phyloP scores from a whole-genome alignment of 331 rosid species.

The Pyracantha coccinea region DNA sequence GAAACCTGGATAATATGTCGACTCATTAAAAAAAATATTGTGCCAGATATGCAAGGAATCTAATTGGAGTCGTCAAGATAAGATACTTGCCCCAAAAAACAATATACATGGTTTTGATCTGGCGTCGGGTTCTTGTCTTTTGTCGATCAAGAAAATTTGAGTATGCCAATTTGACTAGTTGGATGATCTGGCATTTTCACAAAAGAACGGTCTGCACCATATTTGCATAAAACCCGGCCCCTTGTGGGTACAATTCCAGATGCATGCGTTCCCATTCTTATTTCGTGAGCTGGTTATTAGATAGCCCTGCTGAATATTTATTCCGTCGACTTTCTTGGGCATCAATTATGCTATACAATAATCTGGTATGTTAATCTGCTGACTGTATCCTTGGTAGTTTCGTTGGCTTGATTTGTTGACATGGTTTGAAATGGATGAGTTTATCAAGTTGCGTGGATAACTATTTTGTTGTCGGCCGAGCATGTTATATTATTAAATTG shows the following conservation, averaged over 20 bases:
- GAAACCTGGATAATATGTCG: slow-evolving; percentile 17
- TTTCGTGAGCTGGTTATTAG: neutral
- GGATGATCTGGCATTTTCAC: no score
- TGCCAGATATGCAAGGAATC: slow-evolving; percentile 21
- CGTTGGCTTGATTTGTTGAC: neutral
- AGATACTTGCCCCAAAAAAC: slow-evolving; percentile 12
- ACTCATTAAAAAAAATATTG: neutral
- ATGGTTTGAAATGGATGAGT: neutral
- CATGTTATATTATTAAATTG: no score
- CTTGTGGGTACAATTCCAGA: neutral
- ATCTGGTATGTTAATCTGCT: neutral
- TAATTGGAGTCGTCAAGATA: slow-evolving; percentile 31
- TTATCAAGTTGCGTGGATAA: no score
- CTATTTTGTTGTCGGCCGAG: no score
- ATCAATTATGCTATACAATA: neutral
- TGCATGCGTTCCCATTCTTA: neutral
- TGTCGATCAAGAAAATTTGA: no score
- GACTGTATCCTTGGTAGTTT: neutral
- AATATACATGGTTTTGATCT: neutral
- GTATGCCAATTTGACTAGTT: no score
- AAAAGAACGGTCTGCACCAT: neutral
- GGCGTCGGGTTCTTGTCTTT: no score
- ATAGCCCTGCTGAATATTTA: neutral
- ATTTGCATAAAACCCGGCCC: no score
- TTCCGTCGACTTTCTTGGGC: neutral